Conservation (phyloP, 2,329 filamentous ascomycete genomes). For the Trichoderma sp. region DNA sequence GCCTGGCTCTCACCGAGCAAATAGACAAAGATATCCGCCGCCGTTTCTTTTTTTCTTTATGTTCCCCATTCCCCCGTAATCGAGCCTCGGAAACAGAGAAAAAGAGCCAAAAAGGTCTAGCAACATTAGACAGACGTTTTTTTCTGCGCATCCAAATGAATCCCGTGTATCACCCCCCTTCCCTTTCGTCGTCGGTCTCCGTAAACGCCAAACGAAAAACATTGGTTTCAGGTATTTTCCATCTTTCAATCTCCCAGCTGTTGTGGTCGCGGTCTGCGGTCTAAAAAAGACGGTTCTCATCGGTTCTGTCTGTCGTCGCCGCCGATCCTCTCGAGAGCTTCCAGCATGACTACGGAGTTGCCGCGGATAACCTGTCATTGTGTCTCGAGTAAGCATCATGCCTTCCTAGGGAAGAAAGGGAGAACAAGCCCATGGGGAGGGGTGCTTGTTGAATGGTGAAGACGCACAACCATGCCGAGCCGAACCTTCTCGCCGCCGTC, state of each 20-base stretch:
- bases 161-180: conserved; percentile 24
- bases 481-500: conserved; percentile 84
- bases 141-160: background rate
- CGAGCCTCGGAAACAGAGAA: conserved; percentile 34
- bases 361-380: conserved; percentile 78
- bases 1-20: conserved; percentile 39
- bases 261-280: too few species aligned
- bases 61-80: too few species aligned
- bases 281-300: conserved; percentile 13
- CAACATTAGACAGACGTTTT: conserved; percentile 31
- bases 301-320: conserved; percentile 56
- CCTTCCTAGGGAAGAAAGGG: background rate
- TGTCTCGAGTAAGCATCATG: background rate
- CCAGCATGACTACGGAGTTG: conserved; percentile 98
- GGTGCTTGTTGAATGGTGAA: background rate
- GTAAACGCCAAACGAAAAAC: conserved; percentile 41
- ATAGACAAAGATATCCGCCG: conserved; percentile 28
- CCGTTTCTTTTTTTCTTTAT: conserved; percentile 28
- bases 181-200: conserved; percentile 32
- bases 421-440: background rate
- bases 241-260: conserved; percentile 35
- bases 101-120: conserved; percentile 35
- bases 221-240: conserved; percentile 29
- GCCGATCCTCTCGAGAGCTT: conserved; percentile 72
- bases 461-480: conserved; percentile 86